phyloP scores from a whole-genome alignment of 306 rosid genomes.

The Malus domestica region DNA sequence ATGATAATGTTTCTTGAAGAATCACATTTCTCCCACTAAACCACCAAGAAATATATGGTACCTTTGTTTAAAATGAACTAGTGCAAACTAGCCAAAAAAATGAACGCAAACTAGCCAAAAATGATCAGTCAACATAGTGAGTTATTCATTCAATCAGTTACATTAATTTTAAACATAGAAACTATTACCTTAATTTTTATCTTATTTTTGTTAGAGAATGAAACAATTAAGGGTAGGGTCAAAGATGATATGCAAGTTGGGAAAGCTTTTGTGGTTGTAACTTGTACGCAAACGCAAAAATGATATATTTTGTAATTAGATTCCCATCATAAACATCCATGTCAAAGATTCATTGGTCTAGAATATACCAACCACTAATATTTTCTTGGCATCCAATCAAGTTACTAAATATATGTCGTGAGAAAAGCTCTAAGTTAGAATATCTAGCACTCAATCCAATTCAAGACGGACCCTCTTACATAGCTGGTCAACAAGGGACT shows the following conservation, averaged over 20 bases:
- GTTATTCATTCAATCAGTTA: neutral
- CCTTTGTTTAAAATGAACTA: too few relatives aligned
- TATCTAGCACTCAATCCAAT: neutral
- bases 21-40: too few relatives aligned
- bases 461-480: neutral
- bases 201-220: neutral
- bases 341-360: neutral
- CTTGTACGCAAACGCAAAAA: neutral
- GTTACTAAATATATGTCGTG: neutral
- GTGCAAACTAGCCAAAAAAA: too few relatives aligned
- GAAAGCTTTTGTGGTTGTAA: neutral
- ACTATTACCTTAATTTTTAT: neutral
- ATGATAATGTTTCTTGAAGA: too few relatives aligned
- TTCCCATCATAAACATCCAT: neutral
- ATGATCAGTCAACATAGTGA: too few relatives aligned
- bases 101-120: too few relatives aligned
- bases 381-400: neutral
- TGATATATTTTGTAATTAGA: neutral
- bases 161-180: neutral
- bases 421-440: neutral
- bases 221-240: neutral
- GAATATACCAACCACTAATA: neutral
- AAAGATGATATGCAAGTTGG: neutral
- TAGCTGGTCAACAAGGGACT: neutral
- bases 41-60: too few relatives aligned